Conservation (phyloP, 768 basidiomycete species). For the Leccinum variicolor region DNA sequence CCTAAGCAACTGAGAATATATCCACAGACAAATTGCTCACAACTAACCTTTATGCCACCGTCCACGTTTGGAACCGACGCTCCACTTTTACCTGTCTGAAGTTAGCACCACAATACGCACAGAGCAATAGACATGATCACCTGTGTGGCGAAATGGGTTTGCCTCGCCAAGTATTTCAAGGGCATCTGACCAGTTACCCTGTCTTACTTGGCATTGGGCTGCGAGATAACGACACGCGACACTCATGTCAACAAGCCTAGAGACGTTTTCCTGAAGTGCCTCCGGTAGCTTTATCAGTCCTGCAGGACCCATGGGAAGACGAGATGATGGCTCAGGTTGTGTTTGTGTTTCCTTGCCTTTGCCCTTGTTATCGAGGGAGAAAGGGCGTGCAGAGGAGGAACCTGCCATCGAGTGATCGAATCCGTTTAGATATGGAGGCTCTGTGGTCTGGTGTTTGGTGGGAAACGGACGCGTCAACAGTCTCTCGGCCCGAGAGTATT, state of each 20-base stretch:
- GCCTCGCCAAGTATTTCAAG: conserved; percentile 91
- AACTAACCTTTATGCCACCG: conserved; percentile 87
- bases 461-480: conserved; percentile 87
- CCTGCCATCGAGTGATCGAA: conserved; percentile 13
- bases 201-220: conserved; percentile 88
- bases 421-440: conserved; percentile 27
- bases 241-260: conserved; percentile 88
- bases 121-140: conserved; percentile 32
- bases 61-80: conserved; percentile 77
- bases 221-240: conserved; percentile 95
- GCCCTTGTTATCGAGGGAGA: conserved; percentile 44
- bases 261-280: conserved; percentile 60
- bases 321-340: conserved; percentile 38
- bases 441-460: conserved; percentile 41
- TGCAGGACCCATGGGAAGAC: conserved; percentile 69
- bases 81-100: conserved; percentile 52
- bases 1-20: conserved; percentile 42
- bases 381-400: conserved; percentile 41
- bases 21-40: neutral
- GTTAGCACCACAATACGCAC: conserved; percentile 5
- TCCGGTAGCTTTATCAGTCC: conserved; percentile 70
- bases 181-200: conserved; percentile 91
- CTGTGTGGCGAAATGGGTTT: conserved; percentile 79
- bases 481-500: conserved; percentile 91
- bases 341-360: conserved; percentile 57